Conservation (phyloP, 164 flowering plant genomes). For the Magnolia changhungtana region DNA sequence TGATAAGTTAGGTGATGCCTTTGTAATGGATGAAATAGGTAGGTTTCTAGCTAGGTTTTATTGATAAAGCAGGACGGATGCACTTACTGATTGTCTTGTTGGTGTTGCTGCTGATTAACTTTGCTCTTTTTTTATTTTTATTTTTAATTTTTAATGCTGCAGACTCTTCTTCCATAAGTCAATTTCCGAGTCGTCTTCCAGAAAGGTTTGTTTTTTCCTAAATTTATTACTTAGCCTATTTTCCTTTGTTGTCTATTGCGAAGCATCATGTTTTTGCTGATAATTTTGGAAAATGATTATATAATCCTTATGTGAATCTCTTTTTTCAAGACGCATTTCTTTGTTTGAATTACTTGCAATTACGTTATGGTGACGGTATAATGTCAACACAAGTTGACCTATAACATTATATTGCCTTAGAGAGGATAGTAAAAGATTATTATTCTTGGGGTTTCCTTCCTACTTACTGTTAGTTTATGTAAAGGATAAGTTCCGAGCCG, state of each 20-base stretch:
- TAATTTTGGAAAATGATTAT: neutral
- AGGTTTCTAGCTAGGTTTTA: constrained; percentile 14
- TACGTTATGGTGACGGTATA: neutral
- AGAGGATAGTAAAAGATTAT: too few species aligned
- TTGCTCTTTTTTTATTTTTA: neutral
- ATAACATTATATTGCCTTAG: neutral
- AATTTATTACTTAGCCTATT: neutral
- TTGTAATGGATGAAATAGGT: constrained; percentile 75
- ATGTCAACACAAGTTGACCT: neutral
- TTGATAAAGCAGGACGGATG: neutral
- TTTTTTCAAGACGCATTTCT: neutral
- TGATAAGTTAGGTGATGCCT: constrained; percentile 68
- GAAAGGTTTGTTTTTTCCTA: constrained; percentile 60
- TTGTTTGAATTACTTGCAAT: too few species aligned
- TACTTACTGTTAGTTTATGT: neutral
- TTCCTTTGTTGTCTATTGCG: neutral
- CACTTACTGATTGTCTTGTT: neutral
- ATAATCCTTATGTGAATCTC: neutral
- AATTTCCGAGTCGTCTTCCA: constrained; percentile 69
- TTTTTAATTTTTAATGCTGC: constrained; percentile 19
- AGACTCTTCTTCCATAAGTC: constrained; percentile 64
- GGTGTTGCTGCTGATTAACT: neutral
- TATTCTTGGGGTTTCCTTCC: neutral
- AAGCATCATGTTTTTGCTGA: neutral
- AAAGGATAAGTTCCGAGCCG: too few species aligned